Base-by-base conservation (phyloP, 768 basidiomycete genomes). In the Termitomyces titanicus region DNA sequence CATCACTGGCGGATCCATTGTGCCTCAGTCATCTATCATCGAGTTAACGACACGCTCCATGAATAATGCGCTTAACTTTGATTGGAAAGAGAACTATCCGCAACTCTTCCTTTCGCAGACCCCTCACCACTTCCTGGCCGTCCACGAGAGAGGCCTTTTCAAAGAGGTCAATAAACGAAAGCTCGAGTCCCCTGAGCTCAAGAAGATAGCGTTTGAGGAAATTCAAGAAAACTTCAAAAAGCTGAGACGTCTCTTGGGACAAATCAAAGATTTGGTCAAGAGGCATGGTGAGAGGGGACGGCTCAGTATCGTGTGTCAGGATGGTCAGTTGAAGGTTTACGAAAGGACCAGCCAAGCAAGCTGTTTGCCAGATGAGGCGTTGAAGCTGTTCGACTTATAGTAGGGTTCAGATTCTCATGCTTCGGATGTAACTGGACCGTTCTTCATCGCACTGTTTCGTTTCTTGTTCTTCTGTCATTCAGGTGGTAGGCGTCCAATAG, bases 21-120 rank as follows among this genome's bases (percentile, higher is more conserved):
- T 79, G n/a, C 70, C 78, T 0, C 70, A 78, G 37, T 69, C 75
- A 0, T 63, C 75, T 6, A 68, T 79, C 48, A 63, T 82, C 34
- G 80, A 83, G 61, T 63, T 82, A 18, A 74, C 73, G 17, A 81
- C 81, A 2, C 72, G 75, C 34, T 72, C 75, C 7, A 63, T 66
- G 27, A 65, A 52, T 15, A 70, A 64, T 45, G 61, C 64, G 35
- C 55, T 54, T 9, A 61, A 64, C 4, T 72, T 73, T 55, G 72
- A 85, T 61, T 89, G 86, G 86, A 70, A 63, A 27, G 84, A 87
- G 12, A 70, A 73, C 1, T 88, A 83, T 65, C 80, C 83, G 0
- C 88, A 89, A 63, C 68, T 89, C 12, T 85, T 79, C 64, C 77
- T 91, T 52, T 88, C 89, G 6, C 84, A 85, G 63, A 89, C 85